Conservation (phyloP, 2,329 filamentous ascomycete genomes). For the Epichloe baconii region DNA sequence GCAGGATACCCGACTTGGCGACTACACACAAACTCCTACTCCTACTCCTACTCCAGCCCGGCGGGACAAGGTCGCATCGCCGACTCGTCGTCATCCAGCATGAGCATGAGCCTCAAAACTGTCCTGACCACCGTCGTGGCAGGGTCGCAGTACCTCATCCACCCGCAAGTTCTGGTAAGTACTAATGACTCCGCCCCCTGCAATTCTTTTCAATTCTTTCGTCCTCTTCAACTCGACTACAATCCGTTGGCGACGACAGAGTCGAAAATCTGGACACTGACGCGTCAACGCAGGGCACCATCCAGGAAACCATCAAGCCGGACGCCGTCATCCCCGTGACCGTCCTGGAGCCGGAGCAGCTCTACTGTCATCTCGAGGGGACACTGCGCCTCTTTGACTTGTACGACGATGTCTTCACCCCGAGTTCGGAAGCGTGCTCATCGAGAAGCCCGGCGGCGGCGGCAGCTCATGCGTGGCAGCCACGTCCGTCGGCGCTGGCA, state of each 20-base stretch:
- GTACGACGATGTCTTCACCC: constrained; percentile 26
- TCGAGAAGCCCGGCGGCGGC: constrained; percentile 24
- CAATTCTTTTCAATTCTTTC: not conserved
- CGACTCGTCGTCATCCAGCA: not conserved
- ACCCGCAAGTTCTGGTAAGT: constrained; percentile 23
- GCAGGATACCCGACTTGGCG: constrained; percentile 1
- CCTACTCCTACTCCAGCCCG: not conserved
- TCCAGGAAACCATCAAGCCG: constrained; percentile 28
- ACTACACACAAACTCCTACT: not conserved
- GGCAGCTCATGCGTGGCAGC: constrained; percentile 6
- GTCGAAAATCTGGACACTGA: not conserved
- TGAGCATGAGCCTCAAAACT: constrained; percentile 9
- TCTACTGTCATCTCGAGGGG: constrained; percentile 23
- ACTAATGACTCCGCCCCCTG: not conserved
- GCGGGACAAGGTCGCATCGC: too few species aligned
- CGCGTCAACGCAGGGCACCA: constrained; percentile 19
- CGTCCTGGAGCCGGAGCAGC: constrained; percentile 24
- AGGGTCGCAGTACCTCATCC: constrained; percentile 26
- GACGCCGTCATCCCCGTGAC: constrained; percentile 28
- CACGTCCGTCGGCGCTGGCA: not conserved
- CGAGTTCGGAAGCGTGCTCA: constrained; percentile 25
- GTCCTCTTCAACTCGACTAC: not conserved
- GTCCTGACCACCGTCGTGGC: constrained; percentile 25
- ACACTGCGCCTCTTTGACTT: constrained; percentile 19
- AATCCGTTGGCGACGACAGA: too few species aligned